Conservation (phyloP, 2,329 filamentous ascomycete genomes). For the Aspergillus proliferans region DNA sequence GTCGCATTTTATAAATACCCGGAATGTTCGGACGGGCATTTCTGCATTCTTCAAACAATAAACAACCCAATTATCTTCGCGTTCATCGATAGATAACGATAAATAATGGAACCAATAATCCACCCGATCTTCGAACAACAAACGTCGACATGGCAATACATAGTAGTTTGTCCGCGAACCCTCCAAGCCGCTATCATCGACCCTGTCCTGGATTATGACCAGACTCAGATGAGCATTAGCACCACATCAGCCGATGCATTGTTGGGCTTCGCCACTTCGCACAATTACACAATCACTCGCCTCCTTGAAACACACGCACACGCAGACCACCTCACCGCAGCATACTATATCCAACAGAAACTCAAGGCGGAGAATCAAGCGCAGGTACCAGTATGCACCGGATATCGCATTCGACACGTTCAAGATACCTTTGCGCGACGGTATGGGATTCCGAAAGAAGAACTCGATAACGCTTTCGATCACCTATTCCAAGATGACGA, state of each 20-base stretch:
- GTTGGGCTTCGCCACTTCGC: conserved; percentile 35
- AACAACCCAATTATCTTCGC: not conserved
- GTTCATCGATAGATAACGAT: not conserved
- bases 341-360: conserved; percentile 48
- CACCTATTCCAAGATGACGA: conserved; percentile 51
- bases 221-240: conserved; percentile 32
- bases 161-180: conserved; percentile 49
- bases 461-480: conserved; percentile 48
- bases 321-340: conserved; percentile 52
- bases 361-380: conserved; percentile 30
- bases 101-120: conserved; percentile 26
- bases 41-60: not conserved
- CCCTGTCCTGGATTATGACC: conserved; percentile 52
- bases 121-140: conserved; percentile 34
- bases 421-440: conserved; percentile 46
- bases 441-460: conserved; percentile 42
- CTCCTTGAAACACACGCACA: conserved; percentile 55
- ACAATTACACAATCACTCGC: conserved; percentile 42
- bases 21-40: not conserved
- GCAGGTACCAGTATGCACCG: conserved; percentile 48
- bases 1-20: not conserved
- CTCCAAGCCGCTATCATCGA: conserved; percentile 52
- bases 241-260: conserved; percentile 49
- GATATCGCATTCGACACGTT: conserved; percentile 48
- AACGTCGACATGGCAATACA: conserved; percentile 53